A percentile compares a stretch with the other conserved stretches of the same genome.
These are phyloP conservation scores for Fusarium globosum DNA, from an alignment of 2,329 filamentous ascomycete genomes.

Conservation along the genomic window DNA sequence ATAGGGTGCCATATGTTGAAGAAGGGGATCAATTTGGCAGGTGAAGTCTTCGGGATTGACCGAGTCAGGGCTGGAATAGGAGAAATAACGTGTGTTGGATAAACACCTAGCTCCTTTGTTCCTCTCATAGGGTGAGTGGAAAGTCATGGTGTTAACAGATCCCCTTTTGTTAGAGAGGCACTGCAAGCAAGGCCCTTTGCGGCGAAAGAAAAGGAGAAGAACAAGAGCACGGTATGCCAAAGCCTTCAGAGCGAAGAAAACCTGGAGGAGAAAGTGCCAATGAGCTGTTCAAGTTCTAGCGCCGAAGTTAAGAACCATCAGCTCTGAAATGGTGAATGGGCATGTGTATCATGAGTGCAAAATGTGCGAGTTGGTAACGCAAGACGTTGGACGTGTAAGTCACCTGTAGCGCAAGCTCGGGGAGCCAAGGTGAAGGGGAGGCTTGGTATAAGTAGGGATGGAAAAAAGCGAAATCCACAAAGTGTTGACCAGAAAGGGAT, in stretches of 20 bases:
- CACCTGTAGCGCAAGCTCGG: constrained; percentile 6
- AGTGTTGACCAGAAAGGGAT: neutral
- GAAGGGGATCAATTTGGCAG: constrained; percentile 26
- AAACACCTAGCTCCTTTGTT: neutral
- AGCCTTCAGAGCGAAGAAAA: neutral
- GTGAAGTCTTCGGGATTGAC: constrained; percentile 6
- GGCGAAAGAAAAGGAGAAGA: neutral
- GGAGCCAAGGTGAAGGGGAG: neutral
- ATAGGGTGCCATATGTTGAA: constrained; percentile 3
- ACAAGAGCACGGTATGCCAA: neutral
- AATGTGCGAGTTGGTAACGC: constrained; percentile 1
- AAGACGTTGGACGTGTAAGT: constrained; percentile 26
- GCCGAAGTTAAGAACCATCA: neutral
- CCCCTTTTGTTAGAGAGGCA: neutral
- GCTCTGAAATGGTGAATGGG: neutral
- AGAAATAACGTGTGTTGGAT: neutral
- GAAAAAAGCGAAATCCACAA: neutral
- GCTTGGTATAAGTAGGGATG: neutral
- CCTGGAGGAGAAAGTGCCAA: neutral
- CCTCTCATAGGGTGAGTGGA: neutral
- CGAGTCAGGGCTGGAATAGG: neutral
- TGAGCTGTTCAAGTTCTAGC: neutral
- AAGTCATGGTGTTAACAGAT: constrained; percentile 6
- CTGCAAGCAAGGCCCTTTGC: neutral
- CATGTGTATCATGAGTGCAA: constrained; percentile 1